Conservation (phyloP, 1,139 yeast genomes). For the Magnusiomyces fungicola region DNA sequence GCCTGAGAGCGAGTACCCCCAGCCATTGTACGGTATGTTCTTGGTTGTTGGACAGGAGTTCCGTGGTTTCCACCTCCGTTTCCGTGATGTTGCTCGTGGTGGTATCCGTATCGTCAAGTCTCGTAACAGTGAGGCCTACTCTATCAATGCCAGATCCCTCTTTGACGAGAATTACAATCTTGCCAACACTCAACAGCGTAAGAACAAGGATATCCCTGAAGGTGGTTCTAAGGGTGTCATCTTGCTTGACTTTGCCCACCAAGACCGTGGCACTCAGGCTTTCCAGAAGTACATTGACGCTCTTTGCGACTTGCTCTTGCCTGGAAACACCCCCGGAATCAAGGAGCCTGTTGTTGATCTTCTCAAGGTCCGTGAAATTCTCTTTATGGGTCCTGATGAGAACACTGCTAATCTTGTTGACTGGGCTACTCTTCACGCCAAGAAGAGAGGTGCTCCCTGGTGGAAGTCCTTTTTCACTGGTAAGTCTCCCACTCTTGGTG, state of each 20-base stretch:
- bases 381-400: slow-evolving; percentile 98
- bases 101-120: slow-evolving; percentile 95
- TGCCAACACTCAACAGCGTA: slow-evolving; percentile 93
- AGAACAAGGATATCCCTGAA: slow-evolving; percentile 97
- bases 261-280: slow-evolving; percentile 74
- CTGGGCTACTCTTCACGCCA: slow-evolving; percentile 98
- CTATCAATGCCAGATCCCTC: slow-evolving; percentile 76
- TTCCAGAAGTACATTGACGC: slow-evolving; percentile 92
- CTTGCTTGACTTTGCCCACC: slow-evolving; percentile 67
- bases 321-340: slow-evolving; percentile 61
- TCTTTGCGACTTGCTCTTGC: slow-evolving; percentile 75
- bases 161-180: slow-evolving; percentile 95
- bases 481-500: slow-evolving; percentile 85
- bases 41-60: slow-evolving; percentile 94
- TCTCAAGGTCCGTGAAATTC: slow-evolving; percentile 75
- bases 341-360: slow-evolving; percentile 84
- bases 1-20: slow-evolving; percentile 83
- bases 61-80: slow-evolving; percentile 95
- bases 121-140: slow-evolving; percentile 77
- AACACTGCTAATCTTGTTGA: slow-evolving; percentile 93
- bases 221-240: slow-evolving; percentile 99
- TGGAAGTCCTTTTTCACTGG: slow-evolving; percentile 99
- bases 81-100: slow-evolving; percentile 96
- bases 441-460: slow-evolving; percentile 92
- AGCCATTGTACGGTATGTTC: slow-evolving; percentile 90